Evolutionary conservation across 2,329 filamentous ascomycete genomes (phyloP), one percentile per base, ranked within the genome.

Genomic region (Sporothrix dimorphospora): DNA sequence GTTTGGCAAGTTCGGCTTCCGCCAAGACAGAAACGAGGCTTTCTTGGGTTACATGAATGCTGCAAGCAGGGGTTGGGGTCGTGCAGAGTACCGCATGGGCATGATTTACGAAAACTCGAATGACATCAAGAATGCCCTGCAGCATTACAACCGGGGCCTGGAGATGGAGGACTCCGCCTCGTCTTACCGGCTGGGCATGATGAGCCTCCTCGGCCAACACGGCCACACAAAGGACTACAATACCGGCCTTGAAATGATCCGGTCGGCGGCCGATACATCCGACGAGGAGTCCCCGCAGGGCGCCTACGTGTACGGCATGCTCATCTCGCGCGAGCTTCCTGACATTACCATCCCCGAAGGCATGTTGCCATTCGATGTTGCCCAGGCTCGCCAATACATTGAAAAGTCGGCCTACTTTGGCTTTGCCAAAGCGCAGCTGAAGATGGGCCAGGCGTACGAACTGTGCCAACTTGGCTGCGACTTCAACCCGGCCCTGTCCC

Each of bases 51-150:
- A 98, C 82, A 90, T 90, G 74, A 87, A 91, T 77, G 93, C 96
- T n/a, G 77, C 94, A 40, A 92, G 94, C 77, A 90, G 93, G 77
- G 94, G 94, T 72, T 97, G 94, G 82, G 89, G 91, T 27, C 88
- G 96, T 77, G 94, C 96, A 24, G 94, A 98, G 81, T 99, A 99
- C 81, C 90, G 96, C 63, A 97, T 99, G 83, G 96, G 96, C 74
- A 99, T 98, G 95, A 92, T 98, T 72, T 98, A 94, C 80, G 96
- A 99, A 82, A 94, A 92, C 80, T 95, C 94, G 4, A 97, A 97
- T 79, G 95, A 99, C 78, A 91, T 94, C 73, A 87, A 91, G 74
- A 98, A 97, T 80, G 96, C 96, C 6, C 90, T 98, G 78, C 90
- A 91, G 78, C 94, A 98, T 81, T 99, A 98, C 81, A 90, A 94